phyloP scores from a whole-genome alignment of 192 early-diverging fungal genomes.

The Pilobolus umbonatus region DNA sequence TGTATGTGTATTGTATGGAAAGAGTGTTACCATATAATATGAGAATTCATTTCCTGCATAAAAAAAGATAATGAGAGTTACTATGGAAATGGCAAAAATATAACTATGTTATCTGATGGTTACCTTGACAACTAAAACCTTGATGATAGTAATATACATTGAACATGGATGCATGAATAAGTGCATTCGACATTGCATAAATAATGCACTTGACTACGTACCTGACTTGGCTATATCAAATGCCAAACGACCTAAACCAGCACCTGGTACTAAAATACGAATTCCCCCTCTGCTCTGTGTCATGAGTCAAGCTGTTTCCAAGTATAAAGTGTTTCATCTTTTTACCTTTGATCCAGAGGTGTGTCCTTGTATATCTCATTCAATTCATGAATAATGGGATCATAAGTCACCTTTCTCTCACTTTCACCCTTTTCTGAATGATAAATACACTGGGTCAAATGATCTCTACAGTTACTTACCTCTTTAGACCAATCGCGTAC shows the following conservation, averaged over 20 bases:
- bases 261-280: slow-evolving; percentile 87
- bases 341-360: not conserved
- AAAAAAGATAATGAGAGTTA: slow-evolving; percentile 15
- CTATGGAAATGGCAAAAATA: not conserved
- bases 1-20: not conserved
- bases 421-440: slow-evolving; percentile 47
- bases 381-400: slow-evolving; percentile 72
- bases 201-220: slow-evolving; percentile 1
- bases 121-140: slow-evolving; percentile 74
- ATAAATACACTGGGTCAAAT: too few species aligned
- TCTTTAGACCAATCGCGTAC: slow-evolving; percentile 85
- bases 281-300: slow-evolving; percentile 47
- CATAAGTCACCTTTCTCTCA: slow-evolving; percentile 79
- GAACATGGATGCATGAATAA: not conserved
- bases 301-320: too few species aligned
- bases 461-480: not conserved
- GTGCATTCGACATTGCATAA: too few species aligned
- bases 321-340: not conserved
- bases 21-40: slow-evolving; percentile 77
- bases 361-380: slow-evolving; percentile 52
- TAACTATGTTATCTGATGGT: not conserved
- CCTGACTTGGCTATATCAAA: slow-evolving; percentile 82
- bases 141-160: not conserved
- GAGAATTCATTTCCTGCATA: slow-evolving; percentile 90
- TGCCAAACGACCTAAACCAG: slow-evolving; percentile 90